Base-by-base conservation (phyloP, 2,329 filamentous ascomycete genomes). In the Alternaria atra region DNA sequence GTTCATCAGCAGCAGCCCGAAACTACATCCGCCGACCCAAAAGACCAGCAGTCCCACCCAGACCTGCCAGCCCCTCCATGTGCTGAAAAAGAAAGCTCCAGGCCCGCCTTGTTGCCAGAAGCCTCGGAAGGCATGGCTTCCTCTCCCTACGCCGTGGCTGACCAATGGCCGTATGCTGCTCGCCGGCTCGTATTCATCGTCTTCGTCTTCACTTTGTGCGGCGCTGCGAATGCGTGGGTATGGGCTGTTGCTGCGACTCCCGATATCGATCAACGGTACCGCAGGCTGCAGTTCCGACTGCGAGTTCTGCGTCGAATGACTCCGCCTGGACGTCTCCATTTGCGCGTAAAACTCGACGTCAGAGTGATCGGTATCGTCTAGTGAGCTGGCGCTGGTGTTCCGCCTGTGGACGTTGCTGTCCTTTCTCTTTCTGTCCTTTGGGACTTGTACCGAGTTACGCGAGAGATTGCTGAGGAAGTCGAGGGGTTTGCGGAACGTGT, bases 1-100 rank as follows among this genome's bases (percentile, higher is more conserved):
- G 64, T 85, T 84, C 81, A 84, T 83, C 58, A 84, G 74, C 53
- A 82, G 65, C 61, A 84, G 68, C 4, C 80, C 82, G 62, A 84
- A 84, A 9, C 78, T 74, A 60, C 80, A 83, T 2, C 80, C 82
- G 4, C 80, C 80, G 0, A 84, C 76, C 82, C 81, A 84, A 10
- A 84, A 74, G 12, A 84, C 79, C 52, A 85, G 69, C 61, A 84
- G 52, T 9, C 76, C 81, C 12, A 85, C 77, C 69, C 82, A 85
- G 1, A 83, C 64, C 68, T 83, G 79, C 81, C 82, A 84, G 46
- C 83, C 83, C 43, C 77, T 57, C 69, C 77, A 78, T 0, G 82
- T 84, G 12, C 80, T 79, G 65, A 84, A 83, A 52, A 85, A 75
- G 67, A 82, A 84, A 52, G 78, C 76, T 1, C 82, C 83, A n/a